Percentiles rank a stretch among this genome's conserved stretches.
Conservation (phyloP, 2,329 filamentous ascomycete genomes). For the Claviceps humidiphila region DNA sequence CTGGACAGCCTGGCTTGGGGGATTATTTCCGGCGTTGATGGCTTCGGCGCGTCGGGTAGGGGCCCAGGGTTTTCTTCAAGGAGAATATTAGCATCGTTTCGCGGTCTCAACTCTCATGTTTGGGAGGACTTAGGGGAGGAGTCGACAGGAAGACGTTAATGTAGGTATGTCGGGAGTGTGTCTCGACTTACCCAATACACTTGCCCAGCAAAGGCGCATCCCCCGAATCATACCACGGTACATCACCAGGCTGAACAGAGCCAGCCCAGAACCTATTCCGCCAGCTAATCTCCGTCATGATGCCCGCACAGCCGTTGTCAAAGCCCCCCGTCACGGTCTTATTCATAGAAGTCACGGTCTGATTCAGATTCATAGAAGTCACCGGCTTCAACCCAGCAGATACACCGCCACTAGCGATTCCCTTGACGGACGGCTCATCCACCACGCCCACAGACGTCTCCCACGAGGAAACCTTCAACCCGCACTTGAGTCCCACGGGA, state of each 20-base stretch:
- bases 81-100: too few relatives aligned
- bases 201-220: slow-evolving; percentile 9
- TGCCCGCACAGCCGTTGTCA: slow-evolving; percentile 14
- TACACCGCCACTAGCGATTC: slow-evolving; percentile 9
- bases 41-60: too few relatives aligned
- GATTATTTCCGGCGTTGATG: too few relatives aligned
- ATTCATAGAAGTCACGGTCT: neutral
- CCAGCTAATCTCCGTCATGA: slow-evolving; percentile 15
- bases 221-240: slow-evolving; percentile 12
- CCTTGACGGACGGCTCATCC: slow-evolving; percentile 17
- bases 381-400: slow-evolving; percentile 5
- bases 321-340: slow-evolving; percentile 9
- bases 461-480: slow-evolving; percentile 11
- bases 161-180: too few relatives aligned
- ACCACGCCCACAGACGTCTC: slow-evolving; percentile 12
- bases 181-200: slow-evolving; percentile 13
- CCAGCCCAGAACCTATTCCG: slow-evolving; percentile 15
- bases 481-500: slow-evolving; percentile 15
- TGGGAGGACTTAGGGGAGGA: too few relatives aligned
- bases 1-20: too few relatives aligned
- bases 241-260: slow-evolving; percentile 6
- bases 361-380: neutral
- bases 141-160: too few relatives aligned
- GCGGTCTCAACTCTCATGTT: too few relatives aligned
- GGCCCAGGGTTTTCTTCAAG: too few relatives aligned